phyloP scores from a whole-genome alignment of 805 yeast species.

The Hanseniaspora osmophila region DNA sequence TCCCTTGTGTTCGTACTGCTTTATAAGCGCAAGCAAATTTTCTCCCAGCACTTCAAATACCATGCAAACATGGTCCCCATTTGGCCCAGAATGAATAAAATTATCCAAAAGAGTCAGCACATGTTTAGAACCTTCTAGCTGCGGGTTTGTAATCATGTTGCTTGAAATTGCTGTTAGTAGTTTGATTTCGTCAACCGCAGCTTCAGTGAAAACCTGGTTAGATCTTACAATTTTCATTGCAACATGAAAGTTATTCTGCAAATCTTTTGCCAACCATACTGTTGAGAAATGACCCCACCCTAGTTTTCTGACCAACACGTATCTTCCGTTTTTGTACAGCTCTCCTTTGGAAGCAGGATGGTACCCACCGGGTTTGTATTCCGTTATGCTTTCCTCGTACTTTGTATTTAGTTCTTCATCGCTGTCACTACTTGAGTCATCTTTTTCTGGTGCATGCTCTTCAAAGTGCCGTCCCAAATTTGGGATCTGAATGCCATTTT shows the following conservation, averaged over 20 bases:
- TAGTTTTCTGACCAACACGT: slow-evolving; percentile 69
- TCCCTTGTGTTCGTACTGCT: slow-evolving; percentile 63
- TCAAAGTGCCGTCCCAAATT: too few relatives aligned
- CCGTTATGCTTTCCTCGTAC: slow-evolving; percentile 76
- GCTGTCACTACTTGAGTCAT: too few relatives aligned
- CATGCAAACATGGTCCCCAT: slow-evolving; percentile 91
- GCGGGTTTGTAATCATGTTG: slow-evolving; percentile 33
- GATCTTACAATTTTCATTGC: slow-evolving; percentile 90
- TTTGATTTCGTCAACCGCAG: slow-evolving; percentile 87
- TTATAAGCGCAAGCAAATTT: slow-evolving; percentile 70
- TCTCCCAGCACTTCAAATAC: slow-evolving; percentile 96
- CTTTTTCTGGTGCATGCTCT: too few relatives aligned
- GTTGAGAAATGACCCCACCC: slow-evolving; percentile 99
- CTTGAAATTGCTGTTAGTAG: slow-evolving; percentile 54
- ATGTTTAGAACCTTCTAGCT: slow-evolving; percentile 59
- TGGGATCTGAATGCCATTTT: too few relatives aligned
- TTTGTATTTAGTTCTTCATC: slow-evolving; percentile 25
- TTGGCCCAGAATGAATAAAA: slow-evolving; percentile 76
- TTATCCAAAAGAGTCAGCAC: slow-evolving; percentile 72
- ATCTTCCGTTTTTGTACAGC: slow-evolving; percentile 57
- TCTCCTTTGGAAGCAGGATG: slow-evolving; percentile 92
- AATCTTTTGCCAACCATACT: slow-evolving; percentile 74
- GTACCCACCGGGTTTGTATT: slow-evolving; percentile 86
- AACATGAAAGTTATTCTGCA: slow-evolving; percentile 48
- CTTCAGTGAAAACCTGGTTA: slow-evolving; percentile 80